These are phyloP conservation scores for Didymella pomorum DNA, from an alignment of 2,329 filamentous ascomycete genomes.

Conservation along the genomic window DNA sequence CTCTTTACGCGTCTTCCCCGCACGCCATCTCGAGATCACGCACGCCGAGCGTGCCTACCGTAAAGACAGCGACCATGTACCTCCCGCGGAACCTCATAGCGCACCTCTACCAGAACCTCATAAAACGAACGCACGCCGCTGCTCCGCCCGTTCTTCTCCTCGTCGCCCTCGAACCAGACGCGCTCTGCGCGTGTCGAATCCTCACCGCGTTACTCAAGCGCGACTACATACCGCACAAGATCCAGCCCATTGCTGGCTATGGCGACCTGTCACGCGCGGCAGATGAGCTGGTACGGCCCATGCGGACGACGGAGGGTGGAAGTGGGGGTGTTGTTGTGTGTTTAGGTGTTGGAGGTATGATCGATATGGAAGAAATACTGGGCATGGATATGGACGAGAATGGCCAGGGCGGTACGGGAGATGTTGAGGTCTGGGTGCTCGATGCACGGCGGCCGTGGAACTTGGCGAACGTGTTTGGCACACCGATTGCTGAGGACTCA, in stretches of 20 bases:
- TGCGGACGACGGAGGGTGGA: conserved; percentile 86
- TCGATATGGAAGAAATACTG: conserved; percentile 82
- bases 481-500: conserved; percentile 55
- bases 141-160: conserved; percentile 91
- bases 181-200: conserved; percentile 93
- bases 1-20: conserved; percentile 38
- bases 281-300: conserved; percentile 78
- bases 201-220: conserved; percentile 92
- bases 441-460: conserved; percentile 96
- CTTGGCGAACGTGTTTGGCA: conserved; percentile 88
- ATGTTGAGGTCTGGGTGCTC: conserved; percentile 95
- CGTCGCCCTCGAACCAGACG: conserved; percentile 92
- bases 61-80: conserved; percentile 72
- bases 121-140: conserved; percentile 85
- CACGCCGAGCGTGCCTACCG: conserved; percentile 27
- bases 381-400: conserved; percentile 75
- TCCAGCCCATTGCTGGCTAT: conserved; percentile 93
- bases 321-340: conserved; percentile 90
- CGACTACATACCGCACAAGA: conserved; percentile 98
- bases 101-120: conserved; percentile 88
- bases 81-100: conserved; percentile 88
- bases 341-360: conserved; percentile 88
- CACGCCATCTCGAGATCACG: conserved; percentile 28
- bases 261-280: conserved; percentile 84
- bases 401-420: conserved; percentile 70